Evolutionary conservation across 2,329 filamentous ascomycete species (phyloP), one percentile per base, ranked within the genome.

Genomic region (Cladosporium sp.): DNA sequence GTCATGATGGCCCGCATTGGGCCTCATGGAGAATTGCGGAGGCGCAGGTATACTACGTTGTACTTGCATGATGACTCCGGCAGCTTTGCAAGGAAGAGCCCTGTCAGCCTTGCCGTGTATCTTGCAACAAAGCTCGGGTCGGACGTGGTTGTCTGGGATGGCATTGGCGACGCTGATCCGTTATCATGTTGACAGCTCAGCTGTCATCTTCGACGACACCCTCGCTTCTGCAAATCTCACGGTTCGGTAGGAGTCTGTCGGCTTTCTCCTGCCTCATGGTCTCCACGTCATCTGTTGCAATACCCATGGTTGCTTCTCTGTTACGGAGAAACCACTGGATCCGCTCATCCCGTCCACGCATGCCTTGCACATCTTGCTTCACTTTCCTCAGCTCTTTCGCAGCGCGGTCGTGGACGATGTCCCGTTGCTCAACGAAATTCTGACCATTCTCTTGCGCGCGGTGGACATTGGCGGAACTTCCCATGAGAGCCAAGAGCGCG

Each of bases 301-400:
- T 20, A n/a, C 74, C 72, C 74, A 77, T 72, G 8, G 67, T 71
- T 5, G 82, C 82, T 67, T 94, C 88, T 64, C 90, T 81, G 60
- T 89, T 84, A 67, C 85, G 84, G 60, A 97, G 65, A 69, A 97
- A 97, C 57, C 78, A 85, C 65, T 90, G 83, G 39, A 97, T 87
- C 55, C 91, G 81, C 67, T 79, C 76, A 42, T 80, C 73, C 55
- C 73, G 73, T 8, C 60, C 75, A 67, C 70, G 75, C 67, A 81
- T 75, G 52, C 80, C 78, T 61, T 80, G 76, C 58, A 66, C 65
- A 47, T 84, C 77, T 66, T 80, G 73, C 67, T 82, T 77, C 63
- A 82, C 80, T 60, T 78, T 78, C 69, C 85, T 78, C 49, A 86
- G 76, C 60, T 85, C 82, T 60, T 81, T 84, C 51, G 89, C 87